Evolutionary conservation across 768 basidiomycete genomes (phyloP), one percentile per base, ranked within the genome.

Genomic region (Hydnomerulius pinastri): DNA sequence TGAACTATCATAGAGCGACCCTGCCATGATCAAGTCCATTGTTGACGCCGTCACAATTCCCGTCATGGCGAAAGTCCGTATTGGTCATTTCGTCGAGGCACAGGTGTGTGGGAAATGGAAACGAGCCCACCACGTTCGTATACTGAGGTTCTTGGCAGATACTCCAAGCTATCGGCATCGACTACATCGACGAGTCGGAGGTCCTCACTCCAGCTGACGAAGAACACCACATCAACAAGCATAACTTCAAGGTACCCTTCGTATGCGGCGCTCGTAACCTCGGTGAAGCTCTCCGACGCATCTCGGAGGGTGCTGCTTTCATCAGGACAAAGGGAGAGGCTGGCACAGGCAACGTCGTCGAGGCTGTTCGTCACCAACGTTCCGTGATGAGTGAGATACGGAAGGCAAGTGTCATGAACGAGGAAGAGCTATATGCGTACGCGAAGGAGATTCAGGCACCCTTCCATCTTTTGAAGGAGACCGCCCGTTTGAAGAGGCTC

Each of bases 11-110:
- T 59, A 87, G 88, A 95, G 93, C 67, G 93, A 96, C 73, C 96
- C 96, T 6, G 76, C 82, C 43, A 91, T 98, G 88, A 98, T 99
- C 78, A 98, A 97, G 68, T 79, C 90, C 65, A 98, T 98, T 68
- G 87, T 91, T 55, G 88, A 85, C 53, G 87, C 96, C 18, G 96
- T 98, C 42, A 95, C 94, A 20, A 95, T 98, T 60, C 95, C 94
- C 8, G 94, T 98, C 68, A 98, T 98, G 90, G 90, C 90, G 28
- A 91, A 95, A 70, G 91, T 88, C 54, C 85, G 97, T 56, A 98
- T 99, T 68, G 97, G 97, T 0, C 97, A 99, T 71, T 90, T 96
- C 61, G 94, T 96, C 50, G 97, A 99, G 73, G 94, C 95, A 5
- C 94, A 92, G 79, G 90, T 87, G 54, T 57, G 73, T 46, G 6